Percentiles rank a stretch among this genome's conserved stretches.
phyloP scores from a whole-genome alignment of 768 basidiomycete genomes.

The Trametes coccinea region DNA sequence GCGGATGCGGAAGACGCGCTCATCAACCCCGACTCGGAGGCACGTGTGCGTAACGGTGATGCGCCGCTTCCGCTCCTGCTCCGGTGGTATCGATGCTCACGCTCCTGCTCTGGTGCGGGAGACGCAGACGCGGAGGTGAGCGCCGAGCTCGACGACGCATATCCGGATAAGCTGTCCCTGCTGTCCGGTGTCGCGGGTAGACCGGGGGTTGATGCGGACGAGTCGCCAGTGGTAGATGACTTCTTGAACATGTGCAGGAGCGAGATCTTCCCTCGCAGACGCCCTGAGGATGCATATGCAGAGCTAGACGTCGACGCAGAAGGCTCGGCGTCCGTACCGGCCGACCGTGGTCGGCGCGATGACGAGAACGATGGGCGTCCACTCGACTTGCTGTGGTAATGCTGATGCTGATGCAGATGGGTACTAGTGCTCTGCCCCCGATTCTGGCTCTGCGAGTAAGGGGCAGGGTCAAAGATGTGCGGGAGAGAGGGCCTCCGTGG shows the following conservation, averaged over 20 bases:
- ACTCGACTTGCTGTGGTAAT: slow-evolving; percentile 8
- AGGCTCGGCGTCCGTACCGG: slow-evolving; percentile 64
- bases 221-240: slow-evolving; percentile 39
- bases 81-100: slow-evolving; percentile 1
- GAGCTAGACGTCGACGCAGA: slow-evolving; percentile 2
- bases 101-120: slow-evolving; percentile 20
- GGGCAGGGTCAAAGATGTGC: slow-evolving; percentile 40
- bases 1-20: slow-evolving; percentile 4
- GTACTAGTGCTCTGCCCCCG: slow-evolving; percentile 4
- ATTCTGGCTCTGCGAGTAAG: slow-evolving; percentile 17
- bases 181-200: slow-evolving; percentile 17
- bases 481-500: slow-evolving; percentile 70
- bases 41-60: slow-evolving; percentile 16
- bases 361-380: slow-evolving; percentile 17
- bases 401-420: slow-evolving; percentile 24
- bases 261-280: slow-evolving; percentile 70
- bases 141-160: slow-evolving; percentile 26
- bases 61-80: slow-evolving; percentile 1
- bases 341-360: slow-evolving; percentile 67
- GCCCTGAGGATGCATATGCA: slow-evolving; percentile 37
- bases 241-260: slow-evolving; percentile 76
- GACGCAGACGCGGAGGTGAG: slow-evolving; percentile 26
- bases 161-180: slow-evolving; percentile 24
- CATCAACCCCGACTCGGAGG: slow-evolving; percentile 11
- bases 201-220: slow-evolving; percentile 24